A percentile compares a stretch with the other conserved stretches of the same genome.
phyloP scores from a whole-genome alignment of 345 rosid species.

The Populus ilicifolia region DNA sequence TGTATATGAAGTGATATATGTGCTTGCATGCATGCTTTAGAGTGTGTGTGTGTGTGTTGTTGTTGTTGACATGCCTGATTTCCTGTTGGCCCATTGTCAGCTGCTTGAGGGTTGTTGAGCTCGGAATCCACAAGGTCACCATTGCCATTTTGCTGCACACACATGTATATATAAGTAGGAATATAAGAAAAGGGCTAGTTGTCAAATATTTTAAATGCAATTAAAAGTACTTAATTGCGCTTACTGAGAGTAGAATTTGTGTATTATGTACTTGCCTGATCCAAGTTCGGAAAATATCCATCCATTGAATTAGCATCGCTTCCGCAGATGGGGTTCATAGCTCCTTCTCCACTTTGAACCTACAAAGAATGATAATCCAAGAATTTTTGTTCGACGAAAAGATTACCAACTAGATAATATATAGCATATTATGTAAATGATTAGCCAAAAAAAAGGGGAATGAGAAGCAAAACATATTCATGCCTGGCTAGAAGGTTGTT shows the following conservation, averaged over 20 bases:
- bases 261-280: not conserved
- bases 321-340: not conserved
- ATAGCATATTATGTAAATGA: not conserved
- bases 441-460: no score
- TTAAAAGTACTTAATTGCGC: no score
- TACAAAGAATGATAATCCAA: not conserved
- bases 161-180: not conserved
- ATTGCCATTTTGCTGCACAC: not conserved
- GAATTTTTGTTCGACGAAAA: no score
- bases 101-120: not conserved
- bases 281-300: constrained; percentile 2
- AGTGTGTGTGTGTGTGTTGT: not conserved
- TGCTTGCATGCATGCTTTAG: no score
- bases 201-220: not conserved
- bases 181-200: not conserved
- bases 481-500: constrained; percentile 25
- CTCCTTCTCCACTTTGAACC: not conserved
- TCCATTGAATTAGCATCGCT: not conserved
- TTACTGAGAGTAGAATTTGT: not conserved
- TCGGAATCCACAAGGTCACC: not conserved
- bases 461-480: not conserved
- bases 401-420: no score
- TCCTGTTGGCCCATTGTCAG: not conserved
- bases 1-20: no score
- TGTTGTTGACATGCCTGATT: constrained; percentile 5